Base-by-base conservation (phyloP, 2,329 filamentous ascomycete genomes). In the Fusarium beomiforme region DNA sequence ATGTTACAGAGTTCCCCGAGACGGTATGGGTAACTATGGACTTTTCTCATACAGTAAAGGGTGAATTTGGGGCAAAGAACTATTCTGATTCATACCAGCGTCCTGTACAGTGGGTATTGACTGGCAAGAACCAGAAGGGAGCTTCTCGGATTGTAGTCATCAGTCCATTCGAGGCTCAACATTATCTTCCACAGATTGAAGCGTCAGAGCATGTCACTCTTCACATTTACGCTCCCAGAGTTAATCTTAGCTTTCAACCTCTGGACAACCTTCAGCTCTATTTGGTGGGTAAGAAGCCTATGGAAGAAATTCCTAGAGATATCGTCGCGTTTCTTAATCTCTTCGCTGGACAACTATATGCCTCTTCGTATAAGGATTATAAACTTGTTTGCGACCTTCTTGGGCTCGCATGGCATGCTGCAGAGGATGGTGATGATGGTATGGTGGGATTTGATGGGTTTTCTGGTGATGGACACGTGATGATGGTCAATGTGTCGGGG, bases 271-370 rank as follows among this genome's bases (percentile, higher is more conserved):
- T 79, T 8, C 41, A 58, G 0, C 61, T 79, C 0, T 78, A 75
- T 54, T 56, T 46, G 0, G n/a, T 78, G 1, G 31, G 44, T 14
- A 42, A 39, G 4, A 4, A 24, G 4, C 11, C 2, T 5, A 5
- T 12, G 0, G 36, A 58, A 4, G 17, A 13, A 0, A 17, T 51
- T 66, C 79, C 6, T 70, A 79, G 8, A 42, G 59, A 41, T 75
- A 80, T 87, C 0, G 76, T 80, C 0, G 78, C 82, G 1, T 82
- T 88, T 60, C 82, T 93, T 0, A 91, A 91, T 44, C 79, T 93
- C 0, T 93, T 94, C 59, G 83, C 92, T 0, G 92, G 91, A 0
- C 89, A 92, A 59, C 82, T 93, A 0, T 93, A 93, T 70, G 81
- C 93, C 13, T 77, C 76, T 0, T 84, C 82, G 0, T 87, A 83